Conservation (phyloP, 768 basidiomycete species). For the Pisolithus tinctorius region DNA sequence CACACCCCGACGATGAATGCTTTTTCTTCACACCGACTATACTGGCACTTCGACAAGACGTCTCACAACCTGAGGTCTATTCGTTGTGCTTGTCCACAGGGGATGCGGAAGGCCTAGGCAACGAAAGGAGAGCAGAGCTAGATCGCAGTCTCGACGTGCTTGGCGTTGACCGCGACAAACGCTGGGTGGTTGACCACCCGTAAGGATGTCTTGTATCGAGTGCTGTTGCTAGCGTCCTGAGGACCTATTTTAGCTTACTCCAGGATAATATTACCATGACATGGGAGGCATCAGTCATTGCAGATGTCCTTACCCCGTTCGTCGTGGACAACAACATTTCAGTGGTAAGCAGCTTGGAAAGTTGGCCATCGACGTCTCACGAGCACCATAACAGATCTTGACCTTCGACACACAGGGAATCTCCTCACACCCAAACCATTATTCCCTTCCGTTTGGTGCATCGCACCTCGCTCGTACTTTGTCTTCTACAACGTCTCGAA, state of each 20-base stretch:
- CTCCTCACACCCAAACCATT: conserved; percentile 85
- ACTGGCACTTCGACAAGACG: conserved; percentile 36
- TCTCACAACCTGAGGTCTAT: conserved; percentile 32
- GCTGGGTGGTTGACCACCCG: conserved; percentile 67
- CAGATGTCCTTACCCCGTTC: conserved; percentile 51
- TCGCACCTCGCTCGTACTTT: conserved; percentile 34
- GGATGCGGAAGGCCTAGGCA: conserved; percentile 73
- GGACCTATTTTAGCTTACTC: conserved; percentile 39
- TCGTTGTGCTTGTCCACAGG: conserved; percentile 76
- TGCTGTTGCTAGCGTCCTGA: conserved; percentile 6
- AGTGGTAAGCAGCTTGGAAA: conserved; percentile 38
- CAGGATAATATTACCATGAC: conserved; percentile 63
- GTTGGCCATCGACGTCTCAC: background rate
- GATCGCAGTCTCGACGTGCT: conserved; percentile 57
- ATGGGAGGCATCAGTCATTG: conserved; percentile 62
- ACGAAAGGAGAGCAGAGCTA: conserved; percentile 52
- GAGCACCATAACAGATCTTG: conserved; percentile 49
- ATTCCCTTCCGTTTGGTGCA: conserved; percentile 56
- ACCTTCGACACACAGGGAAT: conserved; percentile 78
- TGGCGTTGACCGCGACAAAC: conserved; percentile 48
- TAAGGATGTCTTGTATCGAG: conserved; percentile 32
- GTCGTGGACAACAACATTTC: conserved; percentile 53
- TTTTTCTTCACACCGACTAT: conserved; percentile 92
- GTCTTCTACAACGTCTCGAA: conserved; percentile 23
- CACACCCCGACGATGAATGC: conserved; percentile 93